Evolutionary conservation across 2,329 filamentous ascomycete species (phyloP).

Genomic region (Nothophoma quercina): DNA sequence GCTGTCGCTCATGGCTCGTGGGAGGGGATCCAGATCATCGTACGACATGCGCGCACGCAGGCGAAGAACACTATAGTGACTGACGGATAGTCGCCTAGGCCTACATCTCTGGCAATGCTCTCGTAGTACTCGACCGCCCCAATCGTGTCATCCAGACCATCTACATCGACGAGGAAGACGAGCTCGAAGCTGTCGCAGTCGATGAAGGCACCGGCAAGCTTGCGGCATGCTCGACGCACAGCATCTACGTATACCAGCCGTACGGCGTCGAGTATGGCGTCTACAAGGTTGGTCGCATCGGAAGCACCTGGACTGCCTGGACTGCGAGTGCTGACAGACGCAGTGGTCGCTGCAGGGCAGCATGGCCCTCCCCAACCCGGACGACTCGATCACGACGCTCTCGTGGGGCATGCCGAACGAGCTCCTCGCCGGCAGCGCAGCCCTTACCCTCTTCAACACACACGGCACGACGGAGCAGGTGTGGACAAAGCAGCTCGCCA

Average conservation of each 20-base stretch:
- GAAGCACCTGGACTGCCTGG: constrained; percentile 23
- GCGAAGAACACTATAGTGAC: constrained; percentile 9
- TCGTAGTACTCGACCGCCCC: constrained; percentile 81
- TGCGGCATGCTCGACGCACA: constrained; percentile 71
- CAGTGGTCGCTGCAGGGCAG: constrained; percentile 70
- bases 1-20: constrained; percentile 77
- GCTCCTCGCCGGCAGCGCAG: constrained; percentile 76
- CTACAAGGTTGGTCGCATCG: constrained; percentile 69
- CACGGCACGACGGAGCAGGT: constrained; percentile 62
- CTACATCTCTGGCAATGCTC: constrained; percentile 88
- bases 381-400: constrained; percentile 64
- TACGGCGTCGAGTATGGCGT: constrained; percentile 73
- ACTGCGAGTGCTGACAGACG: constrained; percentile 32
- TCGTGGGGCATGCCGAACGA: constrained; percentile 92
- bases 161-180: constrained; percentile 76
- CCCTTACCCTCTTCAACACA: constrained; percentile 73
- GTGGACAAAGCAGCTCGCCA: constrained; percentile 80
- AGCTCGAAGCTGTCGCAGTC: constrained; percentile 79
- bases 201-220: constrained; percentile 87
- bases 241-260: constrained; percentile 81
- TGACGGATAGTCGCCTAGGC: constrained; percentile 59
- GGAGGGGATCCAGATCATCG: constrained; percentile 75
- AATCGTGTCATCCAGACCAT: constrained; percentile 85
- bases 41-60: constrained; percentile 53
- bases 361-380: constrained; percentile 57